Conservation (phyloP, 352 stramenopile species). For the Phytophthora palmivora region DNA sequence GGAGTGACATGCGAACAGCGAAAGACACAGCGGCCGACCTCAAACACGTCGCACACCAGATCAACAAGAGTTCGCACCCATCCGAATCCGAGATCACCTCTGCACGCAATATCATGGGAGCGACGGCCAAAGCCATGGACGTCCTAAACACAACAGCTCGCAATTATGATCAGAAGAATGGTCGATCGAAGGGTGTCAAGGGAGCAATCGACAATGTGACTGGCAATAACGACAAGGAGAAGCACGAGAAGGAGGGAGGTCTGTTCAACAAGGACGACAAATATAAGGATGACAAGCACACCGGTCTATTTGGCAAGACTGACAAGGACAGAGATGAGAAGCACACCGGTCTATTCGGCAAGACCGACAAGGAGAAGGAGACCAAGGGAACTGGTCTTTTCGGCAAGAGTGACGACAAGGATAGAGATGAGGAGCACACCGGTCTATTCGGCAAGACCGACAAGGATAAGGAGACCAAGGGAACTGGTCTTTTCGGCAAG, state of each 20-base stretch:
- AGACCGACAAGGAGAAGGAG: slow-evolving; percentile 17
- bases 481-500: slow-evolving; percentile 17
- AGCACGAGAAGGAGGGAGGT: slow-evolving; percentile 19
- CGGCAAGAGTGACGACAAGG: slow-evolving; percentile 7
- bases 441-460: slow-evolving; percentile 8
- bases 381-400: slow-evolving; percentile 7
- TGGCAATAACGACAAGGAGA: slow-evolving; percentile 24
- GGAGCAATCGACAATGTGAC: slow-evolving; percentile 25
- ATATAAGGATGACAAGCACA: too few relatives aligned
- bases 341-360: slow-evolving; percentile 6
- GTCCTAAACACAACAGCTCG: slow-evolving; percentile 21
- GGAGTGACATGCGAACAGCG: slow-evolving; percentile 22
- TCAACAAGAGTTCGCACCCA: slow-evolving; percentile 16
- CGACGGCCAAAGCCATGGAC: slow-evolving; percentile 27
- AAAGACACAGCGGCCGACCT: slow-evolving; percentile 27
- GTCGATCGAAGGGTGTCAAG: slow-evolving; percentile 24
- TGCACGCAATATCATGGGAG: slow-evolving; percentile 21
- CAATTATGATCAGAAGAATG: slow-evolving; percentile 32
- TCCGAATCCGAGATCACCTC: slow-evolving; percentile 17
- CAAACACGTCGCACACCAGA: slow-evolving; percentile 25
- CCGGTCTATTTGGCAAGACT: too few relatives aligned
- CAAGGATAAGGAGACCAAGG: slow-evolving; percentile 17
- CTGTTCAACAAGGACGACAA: too few relatives aligned
- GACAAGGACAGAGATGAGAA: slow-evolving; percentile 11
- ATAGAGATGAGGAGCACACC: slow-evolving; percentile 12